Percentiles rank a stretch among this genome's conserved stretches.
Evolutionary conservation across 2,329 filamentous ascomycete species (phyloP).

Genomic region (Didymella sp.): DNA sequence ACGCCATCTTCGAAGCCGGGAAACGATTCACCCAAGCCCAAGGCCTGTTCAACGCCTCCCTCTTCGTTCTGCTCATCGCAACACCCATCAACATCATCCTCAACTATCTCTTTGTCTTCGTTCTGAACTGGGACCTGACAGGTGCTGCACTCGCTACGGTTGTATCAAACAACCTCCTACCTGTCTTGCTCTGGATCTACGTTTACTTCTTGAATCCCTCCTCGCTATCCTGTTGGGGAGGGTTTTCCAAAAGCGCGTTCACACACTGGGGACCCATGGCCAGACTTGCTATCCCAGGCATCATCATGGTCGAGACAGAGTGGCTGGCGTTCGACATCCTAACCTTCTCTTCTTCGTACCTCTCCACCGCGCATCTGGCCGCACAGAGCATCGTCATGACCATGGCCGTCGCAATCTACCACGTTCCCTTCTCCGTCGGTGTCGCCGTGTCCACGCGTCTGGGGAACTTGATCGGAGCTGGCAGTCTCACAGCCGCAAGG

Average conservation of each 20-base stretch:
- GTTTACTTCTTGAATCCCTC: constrained; percentile 50
- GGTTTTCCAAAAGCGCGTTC: constrained; percentile 71
- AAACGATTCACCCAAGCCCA: constrained; percentile 65
- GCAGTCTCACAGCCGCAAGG: constrained; percentile 42
- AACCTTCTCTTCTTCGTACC: constrained; percentile 78
- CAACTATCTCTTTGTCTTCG: constrained; percentile 58
- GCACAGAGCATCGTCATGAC: constrained; percentile 67
- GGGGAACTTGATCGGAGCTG: constrained; percentile 51
- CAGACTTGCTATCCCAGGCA: constrained; percentile 83
- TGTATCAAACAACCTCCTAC: constrained; percentile 58
- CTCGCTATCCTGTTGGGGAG: constrained; percentile 69
- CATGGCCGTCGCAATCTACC: constrained; percentile 47
- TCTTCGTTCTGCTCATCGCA: constrained; percentile 57
- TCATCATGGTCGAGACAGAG: constrained; percentile 87
- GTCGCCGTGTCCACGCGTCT: constrained; percentile 50
- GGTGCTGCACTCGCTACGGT: constrained; percentile 61
- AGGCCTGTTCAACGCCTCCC: constrained; percentile 60
- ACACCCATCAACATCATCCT: constrained; percentile 58
- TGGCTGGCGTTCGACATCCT: constrained; percentile 50
- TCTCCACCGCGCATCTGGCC: constrained; percentile 80
- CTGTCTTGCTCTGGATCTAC: constrained; percentile 57
- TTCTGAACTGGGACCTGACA: constrained; percentile 55
- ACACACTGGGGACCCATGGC: constrained; percentile 85
- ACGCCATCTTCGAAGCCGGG: constrained; percentile 61
- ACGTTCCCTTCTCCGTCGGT: constrained; percentile 51